Evolutionary conservation across 176 grass and related monocot species (phyloP).

Genomic region (Alloteropsis semialata): DNA sequence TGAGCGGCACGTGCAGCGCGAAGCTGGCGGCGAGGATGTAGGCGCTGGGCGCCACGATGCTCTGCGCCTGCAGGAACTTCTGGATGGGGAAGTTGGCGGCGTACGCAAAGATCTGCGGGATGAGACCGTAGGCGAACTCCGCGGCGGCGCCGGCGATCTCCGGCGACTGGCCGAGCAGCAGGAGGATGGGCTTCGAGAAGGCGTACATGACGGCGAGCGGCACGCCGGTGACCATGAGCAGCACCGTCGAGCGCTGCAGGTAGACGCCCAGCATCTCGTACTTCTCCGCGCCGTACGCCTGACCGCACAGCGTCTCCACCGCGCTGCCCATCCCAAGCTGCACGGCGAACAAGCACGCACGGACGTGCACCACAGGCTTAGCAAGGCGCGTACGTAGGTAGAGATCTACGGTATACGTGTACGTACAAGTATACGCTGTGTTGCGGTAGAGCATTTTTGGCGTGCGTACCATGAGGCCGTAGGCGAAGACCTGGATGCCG

Average conservation of each 20-base stretch:
- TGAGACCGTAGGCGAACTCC: slow-evolving; percentile 67
- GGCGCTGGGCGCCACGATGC: slow-evolving; percentile 91
- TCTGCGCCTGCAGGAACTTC: slow-evolving; percentile 91
- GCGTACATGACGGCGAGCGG: slow-evolving; percentile 71
- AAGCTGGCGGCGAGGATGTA: slow-evolving; percentile 58
- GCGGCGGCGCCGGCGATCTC: slow-evolving; percentile 78
- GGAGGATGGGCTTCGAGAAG: slow-evolving; percentile 66
- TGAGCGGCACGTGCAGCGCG: slow-evolving; percentile 56
- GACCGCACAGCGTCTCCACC: slow-evolving; percentile 89
- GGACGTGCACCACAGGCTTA: too few relatives aligned
- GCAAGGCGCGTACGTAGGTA: too few relatives aligned
- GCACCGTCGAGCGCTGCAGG: slow-evolving; percentile 68
- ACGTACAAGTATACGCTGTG: too few relatives aligned
- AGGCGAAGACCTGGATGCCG: slow-evolving; percentile 77
- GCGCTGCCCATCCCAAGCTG: slow-evolving; percentile 94
- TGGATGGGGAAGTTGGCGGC: slow-evolving; percentile 84
- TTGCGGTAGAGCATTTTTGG: too few relatives aligned
- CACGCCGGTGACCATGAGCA: slow-evolving; percentile 72
- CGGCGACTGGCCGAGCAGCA: slow-evolving; percentile 63
- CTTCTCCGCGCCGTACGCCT: slow-evolving; percentile 74
- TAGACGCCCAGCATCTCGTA: slow-evolving; percentile 88
- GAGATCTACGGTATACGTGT: too few relatives aligned
- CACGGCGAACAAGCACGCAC: not conserved
- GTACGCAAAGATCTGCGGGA: slow-evolving; percentile 97
- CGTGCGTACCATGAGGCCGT: slow-evolving; percentile 58